Base-by-base conservation (phyloP, 1,284 basidiomycete genomes). In the Malassezia dermatis region DNA sequence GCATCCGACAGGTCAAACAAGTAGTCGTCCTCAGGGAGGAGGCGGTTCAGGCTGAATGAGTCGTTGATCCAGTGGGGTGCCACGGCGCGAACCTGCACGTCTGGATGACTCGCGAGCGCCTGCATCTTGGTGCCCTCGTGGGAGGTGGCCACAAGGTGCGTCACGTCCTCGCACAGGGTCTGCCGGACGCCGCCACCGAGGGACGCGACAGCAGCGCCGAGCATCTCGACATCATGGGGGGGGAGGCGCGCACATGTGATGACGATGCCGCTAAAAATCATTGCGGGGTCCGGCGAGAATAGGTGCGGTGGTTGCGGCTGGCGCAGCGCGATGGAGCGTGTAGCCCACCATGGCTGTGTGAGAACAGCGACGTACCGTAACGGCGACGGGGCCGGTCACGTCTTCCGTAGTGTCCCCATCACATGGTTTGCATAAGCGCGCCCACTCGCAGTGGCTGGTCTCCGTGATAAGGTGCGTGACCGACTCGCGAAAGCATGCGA, bases 11-110 rank as follows among this genome's bases (percentile, higher is more conserved):
- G 86, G 15, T 58, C 50, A 81, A 87, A 90, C 56, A 83, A 78
- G 64, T 88, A 90, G 21, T 80, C 76, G 0, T 75, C 75, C 8
- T 81, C 77, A 1, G 87, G 77, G 5, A 78, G 76, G 11, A 80
- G 76, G 21, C 79, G 76, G 1, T 83, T 83, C 8, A 86, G 77
- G 21, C 82, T 79, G 35, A 88, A 80, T 11, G 81, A 81, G 60
- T 89, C 86, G 62, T 88, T 84, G 62, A 88, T 87, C 86, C 86
- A 89, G 61, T 87, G 85, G 0, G 86, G 86, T 0, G 86, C 78
- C 8, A 88, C 67, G 17, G 86, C 77, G 56, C 80, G 81, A 63
- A 86, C 79, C 15, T 82, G 53, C 78, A 73, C 3, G 11, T 78
- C 69, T 49, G 80, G 78, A 67, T 79, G 81, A 57, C 82, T 79